Base-by-base conservation (phyloP, 495 filamentous ascomycete species). In the Achaetomiella virescens region DNA sequence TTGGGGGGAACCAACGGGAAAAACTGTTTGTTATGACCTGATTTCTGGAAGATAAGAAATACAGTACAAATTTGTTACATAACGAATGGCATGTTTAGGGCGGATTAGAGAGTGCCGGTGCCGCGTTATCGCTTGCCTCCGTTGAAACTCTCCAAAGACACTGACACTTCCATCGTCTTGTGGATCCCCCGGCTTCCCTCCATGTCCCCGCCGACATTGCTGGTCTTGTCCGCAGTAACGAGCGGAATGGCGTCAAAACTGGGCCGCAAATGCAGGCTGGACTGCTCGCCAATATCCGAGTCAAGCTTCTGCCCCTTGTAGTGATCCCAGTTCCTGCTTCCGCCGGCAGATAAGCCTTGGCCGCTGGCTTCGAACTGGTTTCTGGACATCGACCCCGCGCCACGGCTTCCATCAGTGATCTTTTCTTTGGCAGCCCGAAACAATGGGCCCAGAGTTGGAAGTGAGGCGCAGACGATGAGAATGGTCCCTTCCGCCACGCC, bases 211-310 rank as follows among this genome's bases (percentile, higher is more conserved):
- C 8, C 29, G 3, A 8, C 17, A n/a, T 40, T 17, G 43, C 17
- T 44, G n/a, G 6, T 44, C n/a, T 49, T 50, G 29, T 18, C 25
- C 3, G 37, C 33, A 6, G 45, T 57, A 14, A 51, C 47, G 2
- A 51, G 46, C 1, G 54, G 47, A n/a, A 51, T 52, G 14, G 46
- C 47, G 24, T 57, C 46, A 27, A 50, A 57, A 46, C 54, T 57
- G 6, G 54, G 46, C 3, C 54, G 36, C 24, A 57, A 14, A 10
- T 51, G 45, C 22, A 57, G 18, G 48, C 43, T 48, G 15, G 33
- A 2, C 17, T 18, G n/a, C 24, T 43, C 42, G 12, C 14, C 52
- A 14, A 20, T n/a, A 14, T 49, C 47, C 15, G 45, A 50, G 17
- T 57, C 45, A 8, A 49, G 24, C 37, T 48, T 48, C 21, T 25